Conservation (phyloP, 176 grass and related monocot genomes). For the barley (Hordeum vulgare) region MorexV3_pseudomolecules_assembly NC_058523.1:534389171-534389670, state of each 20-base stretch:
- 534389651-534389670: conserved; percentile 33
- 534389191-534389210: conserved; percentile 80
- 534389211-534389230: conserved; percentile 76
- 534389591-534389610: conserved; percentile 15
- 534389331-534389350: too few species aligned
- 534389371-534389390: too few species aligned
- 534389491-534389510: not conserved
- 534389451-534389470: conserved; percentile 31
- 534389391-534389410: too few species aligned
- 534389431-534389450: conserved; percentile 29
- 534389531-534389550: not conserved
- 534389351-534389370: too few species aligned
- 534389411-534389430: conserved; percentile 23
- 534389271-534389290: too few species aligned
- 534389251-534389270: too few species aligned
- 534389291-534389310: too few species aligned
- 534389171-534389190: conserved; percentile 44
- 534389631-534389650: conserved; percentile 33
- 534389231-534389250: conserved; percentile 58
- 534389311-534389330: too few species aligned
- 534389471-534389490: not conserved
- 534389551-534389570: not conserved
- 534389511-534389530: not conserved
- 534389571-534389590: not conserved
- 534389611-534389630: conserved; percentile 24